These are phyloP conservation scores for Colletotrichum magnum DNA, from an alignment of 2,329 filamentous ascomycete species.

Conservation along the genomic window DNA sequence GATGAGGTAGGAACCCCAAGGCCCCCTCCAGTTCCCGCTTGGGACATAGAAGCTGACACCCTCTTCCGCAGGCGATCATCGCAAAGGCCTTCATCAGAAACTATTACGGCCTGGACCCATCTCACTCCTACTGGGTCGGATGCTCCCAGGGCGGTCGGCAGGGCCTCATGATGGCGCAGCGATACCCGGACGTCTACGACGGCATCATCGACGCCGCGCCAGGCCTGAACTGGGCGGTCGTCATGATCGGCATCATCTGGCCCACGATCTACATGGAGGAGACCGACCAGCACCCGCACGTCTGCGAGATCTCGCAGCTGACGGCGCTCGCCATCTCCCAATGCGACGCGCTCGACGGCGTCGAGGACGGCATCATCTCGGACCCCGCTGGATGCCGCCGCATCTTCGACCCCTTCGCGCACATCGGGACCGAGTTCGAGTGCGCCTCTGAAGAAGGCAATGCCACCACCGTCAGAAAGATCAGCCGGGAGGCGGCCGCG, in stretches of 20 bases:
- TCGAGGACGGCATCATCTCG: conserved; percentile 24
- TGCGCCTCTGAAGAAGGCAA: conserved; percentile 39
- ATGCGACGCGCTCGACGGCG: conserved; percentile 26
- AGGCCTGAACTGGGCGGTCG: conserved; percentile 37
- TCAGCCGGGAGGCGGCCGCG: neutral
- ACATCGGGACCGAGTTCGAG: conserved; percentile 27
- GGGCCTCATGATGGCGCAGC: conserved; percentile 61
- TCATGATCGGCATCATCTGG: conserved; percentile 24
- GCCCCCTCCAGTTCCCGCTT: no score
- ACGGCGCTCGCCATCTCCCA: neutral
- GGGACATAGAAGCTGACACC: no score
- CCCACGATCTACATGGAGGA: conserved; percentile 11
- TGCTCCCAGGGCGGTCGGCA: conserved; percentile 67
- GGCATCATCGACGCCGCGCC: conserved; percentile 50
- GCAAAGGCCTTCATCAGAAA: neutral
- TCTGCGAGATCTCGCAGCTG: conserved; percentile 49
- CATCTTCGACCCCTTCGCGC: conserved; percentile 42
- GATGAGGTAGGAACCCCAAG: neutral
- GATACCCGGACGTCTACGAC: conserved; percentile 64
- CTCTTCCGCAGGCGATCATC: neutral
- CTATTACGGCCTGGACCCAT: neutral
- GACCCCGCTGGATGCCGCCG: conserved; percentile 5
- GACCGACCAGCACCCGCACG: conserved; percentile 1
- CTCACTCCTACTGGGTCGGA: conserved; percentile 60
- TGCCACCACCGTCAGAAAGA: no score